These are phyloP conservation scores for Penicillium nucicola DNA, from an alignment of 495 filamentous ascomycete species.

Conservation along the genomic window DNA sequence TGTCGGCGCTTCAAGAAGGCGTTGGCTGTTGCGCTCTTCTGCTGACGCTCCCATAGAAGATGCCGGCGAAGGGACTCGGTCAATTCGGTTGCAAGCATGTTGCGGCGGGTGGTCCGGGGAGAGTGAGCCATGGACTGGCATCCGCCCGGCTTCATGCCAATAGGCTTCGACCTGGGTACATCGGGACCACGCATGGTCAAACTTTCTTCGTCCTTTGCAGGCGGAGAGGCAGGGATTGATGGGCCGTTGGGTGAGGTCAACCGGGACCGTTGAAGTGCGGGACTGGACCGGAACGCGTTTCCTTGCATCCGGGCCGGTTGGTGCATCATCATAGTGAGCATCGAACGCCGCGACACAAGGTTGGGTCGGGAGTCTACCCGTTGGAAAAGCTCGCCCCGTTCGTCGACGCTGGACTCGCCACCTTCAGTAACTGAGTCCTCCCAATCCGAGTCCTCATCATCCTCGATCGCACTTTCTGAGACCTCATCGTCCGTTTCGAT, in stretches of 20 bases:
- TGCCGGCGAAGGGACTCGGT: slow-evolving; percentile 76
- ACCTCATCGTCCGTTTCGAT: slow-evolving; percentile 71
- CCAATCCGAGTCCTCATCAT: slow-evolving; percentile 86
- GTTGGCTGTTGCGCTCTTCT: slow-evolving; percentile 84
- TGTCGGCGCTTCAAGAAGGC: slow-evolving; percentile 89
- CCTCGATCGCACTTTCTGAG: slow-evolving; percentile 81
- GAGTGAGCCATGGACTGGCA: slow-evolving; percentile 70
- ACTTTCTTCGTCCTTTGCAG: slow-evolving; percentile 61
- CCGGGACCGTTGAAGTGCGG: slow-evolving; percentile 76
- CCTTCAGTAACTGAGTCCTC: slow-evolving; percentile 91
- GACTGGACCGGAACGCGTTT: slow-evolving; percentile 68
- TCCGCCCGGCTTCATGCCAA: slow-evolving; percentile 59
- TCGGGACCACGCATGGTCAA: slow-evolving; percentile 72
- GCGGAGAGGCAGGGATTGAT: slow-evolving; percentile 69
- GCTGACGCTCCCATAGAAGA: slow-evolving; percentile 82
- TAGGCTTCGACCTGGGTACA: slow-evolving; percentile 79
- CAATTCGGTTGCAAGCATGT: slow-evolving; percentile 95
- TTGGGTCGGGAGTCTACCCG: slow-evolving; percentile 87
- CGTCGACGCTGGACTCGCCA: slow-evolving; percentile 74
- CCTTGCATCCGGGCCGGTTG: slow-evolving; percentile 51
- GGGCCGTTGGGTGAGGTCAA: slow-evolving; percentile 71
- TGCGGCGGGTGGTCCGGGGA: slow-evolving; percentile 86
- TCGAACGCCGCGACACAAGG: slow-evolving; percentile 78
- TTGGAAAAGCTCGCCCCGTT: slow-evolving; percentile 70
- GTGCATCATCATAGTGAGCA: slow-evolving; percentile 87